Conservation (phyloP, 1,139 yeast genomes). For the Debaryomyces singareniensis region DNA sequence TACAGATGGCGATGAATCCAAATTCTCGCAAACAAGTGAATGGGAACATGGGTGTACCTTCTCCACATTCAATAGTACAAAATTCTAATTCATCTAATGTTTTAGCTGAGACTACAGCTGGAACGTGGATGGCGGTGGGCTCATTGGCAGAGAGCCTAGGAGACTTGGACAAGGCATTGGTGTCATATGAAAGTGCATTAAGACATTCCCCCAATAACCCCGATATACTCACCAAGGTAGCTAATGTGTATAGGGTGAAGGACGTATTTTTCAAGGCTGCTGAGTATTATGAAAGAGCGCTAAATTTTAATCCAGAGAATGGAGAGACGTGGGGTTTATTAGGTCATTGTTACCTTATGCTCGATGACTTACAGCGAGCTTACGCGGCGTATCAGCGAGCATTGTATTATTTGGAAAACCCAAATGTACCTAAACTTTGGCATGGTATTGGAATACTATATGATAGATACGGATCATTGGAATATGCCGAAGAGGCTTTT, state of each 20-base stretch:
- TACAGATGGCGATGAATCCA: conserved; percentile 11
- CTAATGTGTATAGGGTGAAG: conserved; percentile 79
- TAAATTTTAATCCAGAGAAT: conserved; percentile 75
- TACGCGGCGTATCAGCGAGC: conserved; percentile 97
- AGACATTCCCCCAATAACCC: conserved; percentile 83
- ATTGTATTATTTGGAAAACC: conserved; percentile 80
- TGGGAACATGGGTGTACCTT: conserved; percentile 10
- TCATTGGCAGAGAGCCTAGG: conserved; percentile 86
- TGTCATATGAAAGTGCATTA: conserved; percentile 85
- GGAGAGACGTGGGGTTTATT: conserved; percentile 97
- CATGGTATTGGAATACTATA: conserved; percentile 96
- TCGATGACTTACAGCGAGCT: conserved; percentile 92
- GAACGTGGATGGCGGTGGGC: conserved; percentile 91
- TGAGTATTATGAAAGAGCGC: conserved; percentile 83
- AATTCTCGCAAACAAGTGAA: conserved; percentile 11
- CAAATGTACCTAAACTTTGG: conserved; percentile 96
- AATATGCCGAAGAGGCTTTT: conserved; percentile 97
- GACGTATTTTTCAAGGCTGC: conserved; percentile 93
- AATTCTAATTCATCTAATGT: conserved; percentile 12
- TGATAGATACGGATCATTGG: conserved; percentile 92
- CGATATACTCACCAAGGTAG: conserved; percentile 77
- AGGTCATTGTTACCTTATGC: conserved; percentile 95
- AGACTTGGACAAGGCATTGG: conserved; percentile 82
- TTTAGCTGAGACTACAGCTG: conserved; percentile 67
- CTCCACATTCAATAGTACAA: conserved; percentile 9